Evolutionary conservation across 208 protist genomes (phyloP).

Genomic region (Vickermania ingenoplastis): DNA sequence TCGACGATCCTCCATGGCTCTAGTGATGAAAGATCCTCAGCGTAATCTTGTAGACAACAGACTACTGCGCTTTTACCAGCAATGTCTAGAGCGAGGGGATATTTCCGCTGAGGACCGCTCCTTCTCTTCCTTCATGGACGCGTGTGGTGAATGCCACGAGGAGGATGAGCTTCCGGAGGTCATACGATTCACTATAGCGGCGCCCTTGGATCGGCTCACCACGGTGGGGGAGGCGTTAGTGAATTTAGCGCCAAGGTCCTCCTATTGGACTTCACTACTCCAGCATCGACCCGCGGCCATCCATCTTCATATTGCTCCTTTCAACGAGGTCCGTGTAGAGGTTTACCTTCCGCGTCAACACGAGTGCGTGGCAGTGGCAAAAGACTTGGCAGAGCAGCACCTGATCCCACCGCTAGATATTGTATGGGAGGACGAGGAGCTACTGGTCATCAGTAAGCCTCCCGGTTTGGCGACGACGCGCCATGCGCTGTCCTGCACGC

Average conservation of each 20-base stretch:
- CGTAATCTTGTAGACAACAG: slow-evolving; percentile 57
- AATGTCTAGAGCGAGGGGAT: slow-evolving; percentile 27
- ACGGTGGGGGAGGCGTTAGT: slow-evolving; percentile 18
- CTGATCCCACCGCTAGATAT: slow-evolving; percentile 12
- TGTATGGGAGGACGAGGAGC: slow-evolving; percentile 59
- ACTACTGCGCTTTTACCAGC: slow-evolving; percentile 51
- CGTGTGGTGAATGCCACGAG: slow-evolving; percentile 72
- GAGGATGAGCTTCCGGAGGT: slow-evolving; percentile 19
- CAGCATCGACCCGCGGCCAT: slow-evolving; percentile 11
- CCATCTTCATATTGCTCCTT: slow-evolving; percentile 16
- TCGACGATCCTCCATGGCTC: slow-evolving; percentile 10
- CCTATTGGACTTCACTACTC: slow-evolving; percentile 71
- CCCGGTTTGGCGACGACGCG: slow-evolving; percentile 57
- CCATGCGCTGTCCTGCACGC: slow-evolving; percentile 61
- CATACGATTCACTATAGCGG: slow-evolving; percentile 39
- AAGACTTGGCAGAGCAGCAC: neutral
- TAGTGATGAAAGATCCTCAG: slow-evolving; percentile 41
- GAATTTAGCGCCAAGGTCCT: slow-evolving; percentile 45
- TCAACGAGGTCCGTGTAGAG: slow-evolving; percentile 31
- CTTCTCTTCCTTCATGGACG: slow-evolving; percentile 68
- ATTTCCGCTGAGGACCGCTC: slow-evolving; percentile 27
- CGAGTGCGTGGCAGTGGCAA: slow-evolving; percentile 46
- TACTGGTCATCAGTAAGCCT: slow-evolving; percentile 72
- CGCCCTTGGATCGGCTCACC: slow-evolving; percentile 2
- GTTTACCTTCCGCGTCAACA: slow-evolving; percentile 43